Percentiles rank a stretch among this genome's conserved stretches.
These are phyloP conservation scores for Teratosphaeriaceae sp. DNA, from an alignment of 2,329 filamentous ascomycete genomes.

Conservation along the genomic window DNA sequence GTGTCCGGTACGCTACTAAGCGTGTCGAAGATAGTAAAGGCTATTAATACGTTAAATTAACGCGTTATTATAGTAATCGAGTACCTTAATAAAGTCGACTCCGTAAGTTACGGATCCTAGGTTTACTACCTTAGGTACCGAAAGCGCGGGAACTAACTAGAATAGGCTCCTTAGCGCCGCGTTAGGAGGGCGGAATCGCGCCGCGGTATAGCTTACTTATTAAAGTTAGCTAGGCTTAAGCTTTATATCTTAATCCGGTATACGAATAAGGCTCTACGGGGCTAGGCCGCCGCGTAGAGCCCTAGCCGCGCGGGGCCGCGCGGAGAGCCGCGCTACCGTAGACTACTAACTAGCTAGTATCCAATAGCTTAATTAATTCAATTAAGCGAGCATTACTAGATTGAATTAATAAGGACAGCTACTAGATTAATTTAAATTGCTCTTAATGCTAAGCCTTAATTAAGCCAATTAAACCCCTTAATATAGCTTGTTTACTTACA, in stretches of 20 bases:
- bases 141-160: background rate
- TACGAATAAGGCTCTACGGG: background rate
- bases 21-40: background rate
- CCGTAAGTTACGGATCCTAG: too few relatives aligned
- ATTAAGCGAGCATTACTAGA: too few relatives aligned
- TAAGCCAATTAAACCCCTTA: too few relatives aligned
- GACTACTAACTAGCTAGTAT: background rate
- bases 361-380: too few relatives aligned
- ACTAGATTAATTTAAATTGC: too few relatives aligned
- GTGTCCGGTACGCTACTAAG: background rate
- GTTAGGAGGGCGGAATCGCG: background rate
- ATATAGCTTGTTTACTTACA: too few relatives aligned
- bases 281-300: background rate
- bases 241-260: background rate
- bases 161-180: background rate
- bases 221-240: background rate
- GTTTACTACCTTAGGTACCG: too few relatives aligned
- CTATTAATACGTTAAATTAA: background rate
- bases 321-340: background rate
- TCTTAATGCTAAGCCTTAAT: too few relatives aligned
- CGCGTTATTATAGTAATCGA: background rate
- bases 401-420: too few relatives aligned
- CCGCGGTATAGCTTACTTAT: background rate
- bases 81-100: background rate
- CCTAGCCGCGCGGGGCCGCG: background rate